These are phyloP conservation scores for Papiliotrema terrestris DNA, from an alignment of 1,284 basidiomycete species.

Conservation along the genomic window DNA sequence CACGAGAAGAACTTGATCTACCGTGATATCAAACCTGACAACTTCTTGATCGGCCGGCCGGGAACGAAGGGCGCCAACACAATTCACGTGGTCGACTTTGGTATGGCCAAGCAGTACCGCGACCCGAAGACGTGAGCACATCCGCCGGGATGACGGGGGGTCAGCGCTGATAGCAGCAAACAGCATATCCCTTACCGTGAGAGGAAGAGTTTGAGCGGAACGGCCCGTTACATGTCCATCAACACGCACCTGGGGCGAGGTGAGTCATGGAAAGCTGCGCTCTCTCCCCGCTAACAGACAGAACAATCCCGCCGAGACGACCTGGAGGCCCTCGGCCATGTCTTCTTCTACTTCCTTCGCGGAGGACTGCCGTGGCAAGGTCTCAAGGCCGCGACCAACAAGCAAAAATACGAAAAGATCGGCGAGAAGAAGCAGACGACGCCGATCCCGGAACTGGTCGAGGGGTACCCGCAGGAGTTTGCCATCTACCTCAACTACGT, in stretches of 20 bases:
- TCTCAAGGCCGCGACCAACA: slow-evolving; percentile 93
- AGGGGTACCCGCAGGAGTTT: slow-evolving; percentile 92
- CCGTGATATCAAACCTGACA: slow-evolving; percentile 96
- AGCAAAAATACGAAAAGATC: slow-evolving; percentile 99
- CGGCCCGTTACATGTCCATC: slow-evolving; percentile 95
- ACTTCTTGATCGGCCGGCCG: slow-evolving; percentile 89
- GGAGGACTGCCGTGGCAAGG: slow-evolving; percentile 95
- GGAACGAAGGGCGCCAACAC: slow-evolving; percentile 80
- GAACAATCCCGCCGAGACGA: slow-evolving; percentile 95
- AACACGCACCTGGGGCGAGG: slow-evolving; percentile 92
- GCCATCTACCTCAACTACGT: slow-evolving; percentile 97
- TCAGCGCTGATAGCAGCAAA: slow-evolving; percentile 51
- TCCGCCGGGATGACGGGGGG: no score
- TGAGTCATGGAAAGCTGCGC: slow-evolving; percentile 41
- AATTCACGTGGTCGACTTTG: slow-evolving; percentile 88
- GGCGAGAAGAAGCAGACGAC: slow-evolving; percentile 98
- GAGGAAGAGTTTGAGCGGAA: slow-evolving; percentile 82
- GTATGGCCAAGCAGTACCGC: slow-evolving; percentile 97
- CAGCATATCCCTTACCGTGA: slow-evolving; percentile 96
- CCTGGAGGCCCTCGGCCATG: slow-evolving; percentile 89
- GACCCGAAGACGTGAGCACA: slow-evolving; percentile 73
- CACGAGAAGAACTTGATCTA: slow-evolving; percentile 98
- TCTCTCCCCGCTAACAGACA: slow-evolving; percentile 30
- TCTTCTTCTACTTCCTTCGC: slow-evolving; percentile 96
- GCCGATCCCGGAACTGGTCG: slow-evolving; percentile 87